These are phyloP conservation scores for Phoma sp. DNA, from an alignment of 2,329 filamentous ascomycete species.

Conservation along the genomic window DNA sequence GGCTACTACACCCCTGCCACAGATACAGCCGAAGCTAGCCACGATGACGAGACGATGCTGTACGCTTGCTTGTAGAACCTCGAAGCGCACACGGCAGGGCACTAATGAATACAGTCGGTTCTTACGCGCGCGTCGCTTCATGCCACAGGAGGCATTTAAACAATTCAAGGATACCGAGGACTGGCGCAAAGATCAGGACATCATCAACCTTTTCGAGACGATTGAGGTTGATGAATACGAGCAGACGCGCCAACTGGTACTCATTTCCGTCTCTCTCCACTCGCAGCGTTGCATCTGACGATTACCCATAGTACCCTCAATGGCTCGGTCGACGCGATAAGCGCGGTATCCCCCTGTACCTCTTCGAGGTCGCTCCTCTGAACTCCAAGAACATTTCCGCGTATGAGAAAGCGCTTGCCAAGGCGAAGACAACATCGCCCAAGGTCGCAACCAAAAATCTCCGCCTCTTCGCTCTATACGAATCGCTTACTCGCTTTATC, in stretches of 20 bases:
- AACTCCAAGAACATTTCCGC: conserved; percentile 80
- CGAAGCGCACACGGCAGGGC: conserved; percentile 21
- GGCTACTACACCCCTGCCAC: conserved; percentile 64
- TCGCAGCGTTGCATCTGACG: conserved; percentile 20
- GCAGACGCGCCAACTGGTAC: conserved; percentile 75
- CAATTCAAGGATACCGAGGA: conserved; percentile 90
- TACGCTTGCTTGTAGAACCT: conserved; percentile 49
- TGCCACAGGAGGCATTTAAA: conserved; percentile 74
- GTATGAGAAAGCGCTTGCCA: conserved; percentile 71
- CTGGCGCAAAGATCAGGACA: conserved; percentile 80
- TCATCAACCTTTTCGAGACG: conserved; percentile 81
- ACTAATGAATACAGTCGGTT: conserved; percentile 68
- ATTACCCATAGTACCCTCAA: conserved; percentile 76
- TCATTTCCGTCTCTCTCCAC: conserved; percentile 22
- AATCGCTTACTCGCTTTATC: conserved; percentile 86
- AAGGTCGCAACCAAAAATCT: conserved; percentile 77
- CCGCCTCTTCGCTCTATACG: conserved; percentile 89
- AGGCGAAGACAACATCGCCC: conserved; percentile 64
- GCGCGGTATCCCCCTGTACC: conserved; percentile 88
- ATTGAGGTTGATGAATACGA: conserved; percentile 88
- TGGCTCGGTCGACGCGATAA: conserved; percentile 92
- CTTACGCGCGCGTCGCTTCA: conserved; percentile 82
- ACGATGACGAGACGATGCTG: conserved; percentile 77
- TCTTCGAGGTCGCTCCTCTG: conserved; percentile 85
- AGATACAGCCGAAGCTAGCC: conserved; percentile 57